Evolutionary conservation across 768 basidiomycete genomes (phyloP).

Genomic region (Termitomyces titanicus): DNA sequence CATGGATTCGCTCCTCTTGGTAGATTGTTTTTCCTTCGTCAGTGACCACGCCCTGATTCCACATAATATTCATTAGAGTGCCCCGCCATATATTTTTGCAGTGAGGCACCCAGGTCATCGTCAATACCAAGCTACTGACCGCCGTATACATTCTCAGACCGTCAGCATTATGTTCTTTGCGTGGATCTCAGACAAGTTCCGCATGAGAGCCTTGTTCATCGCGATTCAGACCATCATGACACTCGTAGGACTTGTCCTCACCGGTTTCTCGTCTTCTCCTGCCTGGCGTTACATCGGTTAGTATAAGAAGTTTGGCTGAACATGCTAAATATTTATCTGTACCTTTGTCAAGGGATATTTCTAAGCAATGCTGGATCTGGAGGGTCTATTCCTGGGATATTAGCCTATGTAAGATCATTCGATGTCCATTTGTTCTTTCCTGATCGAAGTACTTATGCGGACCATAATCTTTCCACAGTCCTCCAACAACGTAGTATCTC

Average conservation of each 20-base stretch:
- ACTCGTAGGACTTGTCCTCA: slow-evolving; percentile 37
- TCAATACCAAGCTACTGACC: not conserved
- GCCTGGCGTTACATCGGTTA: slow-evolving; percentile 41
- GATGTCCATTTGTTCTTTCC: not conserved
- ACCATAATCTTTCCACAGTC: slow-evolving; percentile 25
- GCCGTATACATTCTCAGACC: slow-evolving; percentile 23
- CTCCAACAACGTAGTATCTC: slow-evolving; percentile 46
- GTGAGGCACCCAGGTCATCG: slow-evolving; percentile 24
- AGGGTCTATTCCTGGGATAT: slow-evolving; percentile 42
- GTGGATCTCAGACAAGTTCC: slow-evolving; percentile 43
- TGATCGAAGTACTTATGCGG: not conserved
- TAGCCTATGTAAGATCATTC: slow-evolving; percentile 41
- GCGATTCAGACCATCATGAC: slow-evolving; percentile 38
- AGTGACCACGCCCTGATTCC: not conserved
- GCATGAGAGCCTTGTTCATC: slow-evolving; percentile 39
- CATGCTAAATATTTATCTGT: not conserved
- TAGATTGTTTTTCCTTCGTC: slow-evolving; percentile 15
- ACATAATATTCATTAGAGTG: slow-evolving; percentile 27
- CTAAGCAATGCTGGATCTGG: slow-evolving; percentile 41
- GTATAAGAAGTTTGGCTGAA: slow-evolving; percentile 1
- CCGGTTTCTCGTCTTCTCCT: slow-evolving; percentile 32
- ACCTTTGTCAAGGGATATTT: slow-evolving; percentile 36
- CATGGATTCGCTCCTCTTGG: slow-evolving; percentile 38
- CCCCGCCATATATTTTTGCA: slow-evolving; percentile 46
- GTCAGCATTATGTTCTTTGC: slow-evolving; percentile 39